Evolutionary conservation across 495 filamentous ascomycete genomes (phyloP).

Genomic region (Aspergillus bridgeri): DNA sequence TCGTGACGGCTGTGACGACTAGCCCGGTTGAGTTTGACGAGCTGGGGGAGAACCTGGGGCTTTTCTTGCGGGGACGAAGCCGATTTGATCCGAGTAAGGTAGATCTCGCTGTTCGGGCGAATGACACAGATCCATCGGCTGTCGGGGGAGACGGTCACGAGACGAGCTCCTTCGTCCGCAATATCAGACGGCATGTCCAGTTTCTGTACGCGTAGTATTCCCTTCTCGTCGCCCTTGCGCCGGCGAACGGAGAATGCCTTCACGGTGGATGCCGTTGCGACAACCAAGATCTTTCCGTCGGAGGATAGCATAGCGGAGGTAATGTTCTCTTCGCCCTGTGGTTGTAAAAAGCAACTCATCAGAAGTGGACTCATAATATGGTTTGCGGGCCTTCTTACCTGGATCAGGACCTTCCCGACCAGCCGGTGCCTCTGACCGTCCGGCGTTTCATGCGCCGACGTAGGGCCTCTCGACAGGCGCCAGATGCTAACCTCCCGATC

Average conservation of each 20-base stretch:
- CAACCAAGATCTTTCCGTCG: constrained; percentile 71
- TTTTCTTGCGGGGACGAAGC: constrained; percentile 33
- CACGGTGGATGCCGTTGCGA: constrained; percentile 70
- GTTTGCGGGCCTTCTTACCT: constrained; percentile 25
- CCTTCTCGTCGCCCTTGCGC: constrained; percentile 44
- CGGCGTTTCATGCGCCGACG: constrained; percentile 40
- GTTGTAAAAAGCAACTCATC: background rate
- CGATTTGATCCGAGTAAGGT: constrained; percentile 41
- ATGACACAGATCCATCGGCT: constrained; percentile 55
- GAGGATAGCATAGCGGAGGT: constrained; percentile 70
- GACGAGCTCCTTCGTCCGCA: constrained; percentile 59
- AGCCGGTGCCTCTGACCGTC: constrained; percentile 53
- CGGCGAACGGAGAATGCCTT: constrained; percentile 65
- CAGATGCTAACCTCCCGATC: constrained; percentile 83
- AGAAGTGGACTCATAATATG: background rate
- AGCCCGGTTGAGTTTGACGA: constrained; percentile 56
- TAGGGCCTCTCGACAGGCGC: constrained; percentile 51
- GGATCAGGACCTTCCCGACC: constrained; percentile 67
- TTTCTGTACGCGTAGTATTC: constrained; percentile 64
- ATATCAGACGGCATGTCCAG: constrained; percentile 53
- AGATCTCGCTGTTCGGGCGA: constrained; percentile 47
- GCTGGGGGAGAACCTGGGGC: constrained; percentile 42
- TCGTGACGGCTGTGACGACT: constrained; percentile 52
- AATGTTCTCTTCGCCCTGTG: constrained; percentile 78
- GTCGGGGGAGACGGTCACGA: constrained; percentile 51